These are phyloP conservation scores for Trichoderma sp. DNA, from an alignment of 2,329 filamentous ascomycete genomes.

Conservation along the genomic window DNA sequence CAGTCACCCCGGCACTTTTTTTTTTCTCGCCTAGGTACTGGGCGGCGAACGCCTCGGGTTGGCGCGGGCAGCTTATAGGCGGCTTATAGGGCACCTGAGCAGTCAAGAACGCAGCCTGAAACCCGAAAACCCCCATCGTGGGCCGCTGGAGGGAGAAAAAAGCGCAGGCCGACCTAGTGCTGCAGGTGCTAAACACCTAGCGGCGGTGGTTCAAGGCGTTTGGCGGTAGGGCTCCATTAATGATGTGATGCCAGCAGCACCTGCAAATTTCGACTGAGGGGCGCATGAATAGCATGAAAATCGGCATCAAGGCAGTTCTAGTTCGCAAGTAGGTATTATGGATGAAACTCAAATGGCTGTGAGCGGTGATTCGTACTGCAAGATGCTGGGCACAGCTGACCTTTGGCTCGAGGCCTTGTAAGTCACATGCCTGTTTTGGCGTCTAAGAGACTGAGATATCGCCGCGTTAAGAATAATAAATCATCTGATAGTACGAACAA, in stretches of 20 bases:
- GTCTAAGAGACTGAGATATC: background rate
- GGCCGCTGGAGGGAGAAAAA: constrained; percentile 8
- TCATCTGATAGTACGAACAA: background rate
- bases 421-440: background rate
- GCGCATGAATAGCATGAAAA: background rate
- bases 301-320: background rate
- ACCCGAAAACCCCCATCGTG: constrained; percentile 15
- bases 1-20: constrained; percentile 22
- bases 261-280: background rate
- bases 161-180: constrained; percentile 2
- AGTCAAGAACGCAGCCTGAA: background rate
- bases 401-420: background rate
- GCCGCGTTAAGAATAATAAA: background rate
- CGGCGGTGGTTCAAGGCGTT: background rate
- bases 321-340: background rate
- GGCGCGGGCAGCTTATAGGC: constrained; percentile 22
- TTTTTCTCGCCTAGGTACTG: background rate
- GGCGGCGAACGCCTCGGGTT: constrained; percentile 17
- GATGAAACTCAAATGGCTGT: background rate
- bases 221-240: background rate
- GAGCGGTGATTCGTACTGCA: background rate
- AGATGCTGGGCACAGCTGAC: background rate
- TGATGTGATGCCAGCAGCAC: background rate
- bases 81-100: constrained; percentile 8
- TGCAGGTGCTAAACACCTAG: constrained; percentile 16